phyloP scores from a whole-genome alignment of 2,329 filamentous ascomycete genomes.

The Knoxdaviesia capensis region DNA sequence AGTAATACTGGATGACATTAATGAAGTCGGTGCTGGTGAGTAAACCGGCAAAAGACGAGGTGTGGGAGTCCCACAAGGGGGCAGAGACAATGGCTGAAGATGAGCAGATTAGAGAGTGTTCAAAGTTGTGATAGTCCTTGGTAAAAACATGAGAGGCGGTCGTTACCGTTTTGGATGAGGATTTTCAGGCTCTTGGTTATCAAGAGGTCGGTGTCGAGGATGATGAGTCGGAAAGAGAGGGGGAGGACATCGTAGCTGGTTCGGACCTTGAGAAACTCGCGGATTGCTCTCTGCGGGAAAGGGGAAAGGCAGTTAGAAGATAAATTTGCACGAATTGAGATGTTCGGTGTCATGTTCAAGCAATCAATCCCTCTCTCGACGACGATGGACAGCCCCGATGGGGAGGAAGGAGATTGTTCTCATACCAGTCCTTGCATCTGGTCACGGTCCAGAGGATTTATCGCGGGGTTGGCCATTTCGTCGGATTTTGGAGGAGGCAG shows the following conservation, averaged over 20 bases:
- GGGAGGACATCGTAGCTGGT: constrained; percentile 97
- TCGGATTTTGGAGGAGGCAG: constrained; percentile 24
- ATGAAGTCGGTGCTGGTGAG: constrained; percentile 95
- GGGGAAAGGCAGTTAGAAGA: background rate
- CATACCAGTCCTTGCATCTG: constrained; percentile 57
- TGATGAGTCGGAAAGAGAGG: constrained; percentile 84
- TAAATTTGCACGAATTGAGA: background rate
- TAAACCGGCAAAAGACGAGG: constrained; percentile 80
- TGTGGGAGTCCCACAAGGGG: constrained; percentile 87
- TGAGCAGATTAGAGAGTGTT: background rate
- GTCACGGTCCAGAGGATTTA: constrained; percentile 49
- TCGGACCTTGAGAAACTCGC: constrained; percentile 87
- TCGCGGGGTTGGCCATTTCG: constrained; percentile 1
- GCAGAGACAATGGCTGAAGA: constrained; percentile 79
- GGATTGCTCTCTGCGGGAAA: constrained; percentile 53
- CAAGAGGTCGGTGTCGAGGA: constrained; percentile 84
- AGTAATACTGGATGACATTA: constrained; percentile 98
- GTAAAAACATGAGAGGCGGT: background rate
- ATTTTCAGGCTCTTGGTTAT: constrained; percentile 97
- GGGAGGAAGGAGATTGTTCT: background rate
- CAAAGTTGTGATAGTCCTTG: background rate
- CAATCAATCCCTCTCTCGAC: no score
- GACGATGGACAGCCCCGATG: no score
- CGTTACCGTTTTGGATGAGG: constrained; percentile 74
- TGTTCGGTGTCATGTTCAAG: no score